A percentile compares a stretch with the other conserved stretches of the same genome.
These are phyloP conservation scores for Thalia dealbata DNA, from an alignment of 176 grass and related monocot species.

Conservation along the genomic window DNA sequence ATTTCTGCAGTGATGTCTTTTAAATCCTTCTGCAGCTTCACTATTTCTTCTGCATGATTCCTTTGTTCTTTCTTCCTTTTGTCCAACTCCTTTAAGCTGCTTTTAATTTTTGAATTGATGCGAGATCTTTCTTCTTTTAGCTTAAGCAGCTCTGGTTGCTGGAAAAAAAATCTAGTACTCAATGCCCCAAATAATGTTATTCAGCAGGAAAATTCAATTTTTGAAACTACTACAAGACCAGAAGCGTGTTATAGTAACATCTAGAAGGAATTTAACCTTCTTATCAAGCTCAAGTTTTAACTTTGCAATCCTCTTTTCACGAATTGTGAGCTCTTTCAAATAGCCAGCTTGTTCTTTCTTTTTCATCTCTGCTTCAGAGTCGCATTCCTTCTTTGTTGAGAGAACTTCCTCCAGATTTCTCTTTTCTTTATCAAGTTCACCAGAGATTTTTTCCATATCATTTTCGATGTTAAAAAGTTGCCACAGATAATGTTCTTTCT, in stretches of 20 bases:
- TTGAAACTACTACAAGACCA: neutral
- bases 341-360: slow-evolving; percentile 83
- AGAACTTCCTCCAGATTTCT: slow-evolving; percentile 49
- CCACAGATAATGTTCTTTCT: slow-evolving; percentile 87
- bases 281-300: slow-evolving; percentile 86
- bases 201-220: neutral
- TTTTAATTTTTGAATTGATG: slow-evolving; percentile 98
- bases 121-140: slow-evolving; percentile 88
- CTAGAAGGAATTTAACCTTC: slow-evolving; percentile 34
- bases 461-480: slow-evolving; percentile 84
- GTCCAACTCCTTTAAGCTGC: slow-evolving; percentile 82
- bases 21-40: slow-evolving; percentile 59
- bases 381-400: slow-evolving; percentile 47
- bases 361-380: slow-evolving; percentile 54
- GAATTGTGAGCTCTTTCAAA: slow-evolving; percentile 71
- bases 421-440: slow-evolving; percentile 66
- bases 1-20: slow-evolving; percentile 60
- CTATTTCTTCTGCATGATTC: slow-evolving; percentile 64
- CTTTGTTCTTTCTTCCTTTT: slow-evolving; percentile 90
- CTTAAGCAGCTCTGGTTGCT: slow-evolving; percentile 96
- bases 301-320: slow-evolving; percentile 78
- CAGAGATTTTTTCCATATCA: slow-evolving; percentile 53
- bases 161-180: slow-evolving; percentile 19
- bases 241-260: neutral
- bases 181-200: neutral